Percentiles rank a stretch among this genome's conserved stretches.
Evolutionary conservation across 2,329 filamentous ascomycete genomes (phyloP).

Genomic region (Fusarium coicis): DNA sequence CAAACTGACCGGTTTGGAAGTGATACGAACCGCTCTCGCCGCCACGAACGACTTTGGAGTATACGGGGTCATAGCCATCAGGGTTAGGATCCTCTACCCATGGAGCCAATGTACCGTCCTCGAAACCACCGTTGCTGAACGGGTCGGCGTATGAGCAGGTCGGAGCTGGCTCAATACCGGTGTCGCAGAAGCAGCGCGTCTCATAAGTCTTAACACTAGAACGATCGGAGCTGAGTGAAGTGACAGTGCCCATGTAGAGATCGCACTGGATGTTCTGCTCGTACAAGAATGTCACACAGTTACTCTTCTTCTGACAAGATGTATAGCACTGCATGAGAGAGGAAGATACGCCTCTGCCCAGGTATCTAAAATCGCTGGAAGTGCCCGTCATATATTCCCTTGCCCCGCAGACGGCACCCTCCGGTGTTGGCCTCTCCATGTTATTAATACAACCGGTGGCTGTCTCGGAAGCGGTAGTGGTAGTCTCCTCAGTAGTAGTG

Average conservation of each 20-base stretch:
- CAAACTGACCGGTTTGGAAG: not conserved
- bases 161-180: not conserved
- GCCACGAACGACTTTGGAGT: not conserved
- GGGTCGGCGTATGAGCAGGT: not conserved
- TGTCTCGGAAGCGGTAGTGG: not conserved
- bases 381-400: fast-evolving
- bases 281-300: not conserved
- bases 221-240: not conserved
- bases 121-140: not conserved
- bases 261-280: fast-evolving
- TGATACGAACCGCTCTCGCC: not conserved
- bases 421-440: not conserved
- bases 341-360: not conserved
- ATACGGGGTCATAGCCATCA: not conserved
- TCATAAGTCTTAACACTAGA: not conserved
- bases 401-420: not conserved
- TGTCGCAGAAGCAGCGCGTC: slow-evolving; percentile 9
- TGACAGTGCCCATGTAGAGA: not conserved
- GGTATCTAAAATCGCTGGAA: not conserved
- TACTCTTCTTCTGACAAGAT: not conserved
- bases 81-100: not conserved
- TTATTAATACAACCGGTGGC: not conserved
- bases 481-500: not conserved
- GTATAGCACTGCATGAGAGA: not conserved
- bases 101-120: not conserved